A percentile compares a stretch with the other conserved stretches of the same genome.
Evolutionary conservation across 2,329 filamentous ascomycete genomes (phyloP).

Genomic region (Mollisiaceae sp.): DNA sequence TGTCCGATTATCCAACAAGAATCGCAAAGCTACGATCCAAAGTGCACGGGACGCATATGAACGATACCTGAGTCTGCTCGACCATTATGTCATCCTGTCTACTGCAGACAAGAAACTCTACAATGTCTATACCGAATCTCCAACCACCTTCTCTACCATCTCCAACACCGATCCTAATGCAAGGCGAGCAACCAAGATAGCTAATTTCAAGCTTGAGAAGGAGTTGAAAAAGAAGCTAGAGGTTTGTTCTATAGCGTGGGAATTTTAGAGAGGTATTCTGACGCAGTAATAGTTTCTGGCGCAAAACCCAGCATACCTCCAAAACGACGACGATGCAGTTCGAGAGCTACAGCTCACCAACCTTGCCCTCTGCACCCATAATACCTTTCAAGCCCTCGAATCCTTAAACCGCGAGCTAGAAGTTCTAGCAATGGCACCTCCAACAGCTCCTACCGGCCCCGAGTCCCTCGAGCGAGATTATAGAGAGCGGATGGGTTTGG

Average conservation of each 20-base stretch:
- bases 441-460: slow-evolving; percentile 50
- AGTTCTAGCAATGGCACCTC: slow-evolving; percentile 77
- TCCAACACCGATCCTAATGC: slow-evolving; percentile 67
- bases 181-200: slow-evolving; percentile 83
- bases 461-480: slow-evolving; percentile 52
- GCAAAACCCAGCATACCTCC: slow-evolving; percentile 62
- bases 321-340: slow-evolving; percentile 83
- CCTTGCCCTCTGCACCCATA: slow-evolving; percentile 74
- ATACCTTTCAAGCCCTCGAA: slow-evolving; percentile 87
- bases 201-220: slow-evolving; percentile 84
- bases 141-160: slow-evolving; percentile 74
- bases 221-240: slow-evolving; percentile 83
- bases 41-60: slow-evolving; percentile 75
- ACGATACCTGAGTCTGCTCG: slow-evolving; percentile 74
- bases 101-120: slow-evolving; percentile 70
- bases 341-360: slow-evolving; percentile 80
- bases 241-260: slow-evolving; percentile 50
- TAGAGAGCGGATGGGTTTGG: slow-evolving; percentile 50
- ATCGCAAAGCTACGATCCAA: slow-evolving; percentile 67
- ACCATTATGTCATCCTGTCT: slow-evolving; percentile 77
- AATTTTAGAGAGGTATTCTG: slow-evolving; percentile 32
- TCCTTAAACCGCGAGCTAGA: slow-evolving; percentile 82
- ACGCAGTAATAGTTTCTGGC: slow-evolving; percentile 56
- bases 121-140: slow-evolving; percentile 74
- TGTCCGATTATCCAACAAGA: slow-evolving; percentile 66